Conservation (phyloP, 768 basidiomycete genomes). For the Tremella mesenterica region DNA sequence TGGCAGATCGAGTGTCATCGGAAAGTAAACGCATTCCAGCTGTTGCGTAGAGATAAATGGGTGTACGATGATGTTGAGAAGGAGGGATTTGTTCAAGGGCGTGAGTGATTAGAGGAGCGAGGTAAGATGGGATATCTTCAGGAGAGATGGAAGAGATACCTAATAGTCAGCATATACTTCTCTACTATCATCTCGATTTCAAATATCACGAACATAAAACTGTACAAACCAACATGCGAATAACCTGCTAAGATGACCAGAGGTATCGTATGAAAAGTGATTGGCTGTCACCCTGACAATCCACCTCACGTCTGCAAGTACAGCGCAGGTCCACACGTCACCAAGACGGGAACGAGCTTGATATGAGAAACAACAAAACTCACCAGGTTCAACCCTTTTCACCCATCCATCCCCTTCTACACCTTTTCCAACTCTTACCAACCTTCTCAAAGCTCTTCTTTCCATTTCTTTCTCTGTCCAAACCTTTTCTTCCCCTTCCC, state of each 20-base stretch:
- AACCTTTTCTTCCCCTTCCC: conserved; percentile 44
- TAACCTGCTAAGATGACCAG: too few species aligned
- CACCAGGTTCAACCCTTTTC: conserved; percentile 85
- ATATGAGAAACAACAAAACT: conserved; percentile 41
- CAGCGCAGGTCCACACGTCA: too few species aligned
- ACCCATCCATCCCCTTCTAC: conserved; percentile 81
- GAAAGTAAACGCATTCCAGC: conserved; percentile 91
- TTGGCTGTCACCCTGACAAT: too few species aligned
- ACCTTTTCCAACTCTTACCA: conserved; percentile 89
- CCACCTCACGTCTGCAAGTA: too few species aligned
- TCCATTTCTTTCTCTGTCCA: conserved; percentile 45
- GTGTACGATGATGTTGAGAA: conserved; percentile 71
- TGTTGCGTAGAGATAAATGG: conserved; percentile 87
- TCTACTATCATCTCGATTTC: neutral
- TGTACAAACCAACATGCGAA: neutral
- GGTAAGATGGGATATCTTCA: conserved; percentile 61
- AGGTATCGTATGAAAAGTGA: too few species aligned
- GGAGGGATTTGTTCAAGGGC: conserved; percentile 77
- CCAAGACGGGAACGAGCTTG: too few species aligned
- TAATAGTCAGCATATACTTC: conserved; percentile 40
- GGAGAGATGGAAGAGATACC: conserved; percentile 81
- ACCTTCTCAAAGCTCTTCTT: conserved; percentile 35
- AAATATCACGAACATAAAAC: neutral
- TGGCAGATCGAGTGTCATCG: conserved; percentile 57
- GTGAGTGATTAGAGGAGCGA: conserved; percentile 73